phyloP scores from a whole-genome alignment of 2,329 filamentous ascomycete species.

The Madurella fahalii region DNA sequence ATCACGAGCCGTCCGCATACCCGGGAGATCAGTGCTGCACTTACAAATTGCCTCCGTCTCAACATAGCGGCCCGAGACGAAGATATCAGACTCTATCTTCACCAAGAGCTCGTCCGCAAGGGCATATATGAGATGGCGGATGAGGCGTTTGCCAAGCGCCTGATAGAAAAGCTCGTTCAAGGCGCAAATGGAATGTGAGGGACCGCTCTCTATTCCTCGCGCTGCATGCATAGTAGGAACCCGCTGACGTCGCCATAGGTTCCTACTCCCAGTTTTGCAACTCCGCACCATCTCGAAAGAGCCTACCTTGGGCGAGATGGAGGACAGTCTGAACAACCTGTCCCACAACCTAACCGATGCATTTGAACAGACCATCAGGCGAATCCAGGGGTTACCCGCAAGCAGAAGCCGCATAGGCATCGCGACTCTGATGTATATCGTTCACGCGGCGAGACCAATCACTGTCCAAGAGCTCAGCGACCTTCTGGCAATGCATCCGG shows the following conservation, averaged over 20 bases:
- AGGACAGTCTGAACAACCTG: conserved; percentile 24
- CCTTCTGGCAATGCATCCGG: conserved; percentile 28
- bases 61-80: conserved; percentile 5
- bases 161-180: conserved; percentile 25
- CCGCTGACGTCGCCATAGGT: conserved; percentile 17
- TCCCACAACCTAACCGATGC: conserved; percentile 23
- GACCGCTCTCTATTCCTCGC: too few relatives aligned
- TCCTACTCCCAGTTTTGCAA: conserved; percentile 31
- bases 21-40: too few relatives aligned
- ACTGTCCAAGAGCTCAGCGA: conserved; percentile 29
- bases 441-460: conserved; percentile 28
- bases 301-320: conserved; percentile 30
- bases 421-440: conserved; percentile 29
- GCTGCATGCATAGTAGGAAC: too few relatives aligned
- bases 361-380: conserved; percentile 28
- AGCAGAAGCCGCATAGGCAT: conserved; percentile 27
- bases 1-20: conserved; percentile 1
- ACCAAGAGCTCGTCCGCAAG: conserved; percentile 16
- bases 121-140: conserved; percentile 25
- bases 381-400: conserved; percentile 25
- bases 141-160: conserved; percentile 21
- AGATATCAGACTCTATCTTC: conserved; percentile 25
- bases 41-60: background rate
- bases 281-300: conserved; percentile 28
- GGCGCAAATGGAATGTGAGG: conserved; percentile 30